Evolutionary conservation across 208 protist species (phyloP).

Genomic region (Endotrypanum monterogeii): DNA sequence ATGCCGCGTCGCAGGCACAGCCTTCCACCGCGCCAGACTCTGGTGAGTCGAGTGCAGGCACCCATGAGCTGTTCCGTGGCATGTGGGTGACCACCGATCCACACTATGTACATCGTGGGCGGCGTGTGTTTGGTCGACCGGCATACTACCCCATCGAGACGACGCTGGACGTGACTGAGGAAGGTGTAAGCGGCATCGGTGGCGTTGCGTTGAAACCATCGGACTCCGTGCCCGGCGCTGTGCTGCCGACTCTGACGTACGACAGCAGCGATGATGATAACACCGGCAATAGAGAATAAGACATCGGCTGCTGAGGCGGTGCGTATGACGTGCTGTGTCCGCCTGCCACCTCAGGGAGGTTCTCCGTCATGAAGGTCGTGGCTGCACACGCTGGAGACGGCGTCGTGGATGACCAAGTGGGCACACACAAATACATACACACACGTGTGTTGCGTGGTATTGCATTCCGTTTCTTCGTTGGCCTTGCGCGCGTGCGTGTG

Average conservation of each 20-base stretch:
- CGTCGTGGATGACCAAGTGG: neutral
- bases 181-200: conserved; percentile 8
- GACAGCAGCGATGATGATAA: conserved; percentile 20
- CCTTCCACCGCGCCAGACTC: neutral
- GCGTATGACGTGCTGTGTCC: neutral
- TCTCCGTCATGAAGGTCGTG: neutral
- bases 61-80: conserved; percentile 68
- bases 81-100: conserved; percentile 73
- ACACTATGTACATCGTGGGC: conserved; percentile 40
- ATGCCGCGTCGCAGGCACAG: neutral
- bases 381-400: neutral
- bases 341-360: neutral
- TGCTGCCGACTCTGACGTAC: conserved; percentile 31
- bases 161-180: conserved; percentile 35
- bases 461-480: neutral
- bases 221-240: neutral
- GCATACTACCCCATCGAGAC: conserved; percentile 69
- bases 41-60: conserved; percentile 1
- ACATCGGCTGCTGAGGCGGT: neutral
- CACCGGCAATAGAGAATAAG: neutral
- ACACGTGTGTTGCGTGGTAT: neutral
- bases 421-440: no score
- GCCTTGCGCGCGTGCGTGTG: neutral
- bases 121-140: conserved; percentile 54
- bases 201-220: neutral